Conservation (phyloP, 352 stramenopile genomes). For the Phytophthora vignae region DNA sequence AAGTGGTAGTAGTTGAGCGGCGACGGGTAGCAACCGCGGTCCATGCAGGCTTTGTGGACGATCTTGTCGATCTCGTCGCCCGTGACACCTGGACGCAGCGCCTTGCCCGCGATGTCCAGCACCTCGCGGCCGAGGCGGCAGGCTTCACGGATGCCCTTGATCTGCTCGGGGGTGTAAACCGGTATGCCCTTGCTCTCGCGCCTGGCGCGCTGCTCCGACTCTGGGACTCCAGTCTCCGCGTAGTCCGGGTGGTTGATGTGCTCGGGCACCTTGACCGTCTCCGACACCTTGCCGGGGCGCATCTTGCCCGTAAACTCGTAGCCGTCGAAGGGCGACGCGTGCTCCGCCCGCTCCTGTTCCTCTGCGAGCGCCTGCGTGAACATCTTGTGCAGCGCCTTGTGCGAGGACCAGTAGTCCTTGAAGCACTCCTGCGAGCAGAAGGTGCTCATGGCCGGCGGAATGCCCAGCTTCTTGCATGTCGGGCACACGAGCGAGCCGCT, state of each 20-base stretch:
- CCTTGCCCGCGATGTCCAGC: constrained; percentile 94
- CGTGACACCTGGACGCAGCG: constrained; percentile 91
- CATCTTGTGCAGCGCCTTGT: constrained; percentile 97
- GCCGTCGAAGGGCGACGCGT: constrained; percentile 56
- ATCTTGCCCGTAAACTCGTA: constrained; percentile 89
- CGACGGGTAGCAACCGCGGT: constrained; percentile 95
- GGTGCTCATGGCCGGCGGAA: constrained; percentile 84
- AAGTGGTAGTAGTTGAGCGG: constrained; percentile 98
- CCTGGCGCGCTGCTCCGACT: constrained; percentile 65
- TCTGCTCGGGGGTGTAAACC: constrained; percentile 93
- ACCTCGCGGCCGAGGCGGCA: constrained; percentile 93
- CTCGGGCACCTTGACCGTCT: constrained; percentile 74
- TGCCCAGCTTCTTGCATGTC: constrained; percentile 92
- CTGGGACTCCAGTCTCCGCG: constrained; percentile 78
- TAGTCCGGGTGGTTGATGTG: constrained; percentile 92
- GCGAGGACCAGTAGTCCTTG: constrained; percentile 94
- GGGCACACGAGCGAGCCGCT: constrained; percentile 89
- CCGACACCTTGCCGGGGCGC: constrained; percentile 83
- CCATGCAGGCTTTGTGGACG: constrained; percentile 93
- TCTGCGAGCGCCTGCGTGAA: constrained; percentile 72
- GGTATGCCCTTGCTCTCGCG: constrained; percentile 78
- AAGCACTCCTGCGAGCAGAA: constrained; percentile 98
- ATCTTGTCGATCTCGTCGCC: constrained; percentile 97
- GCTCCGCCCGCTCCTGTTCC: constrained; percentile 29
- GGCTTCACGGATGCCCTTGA: constrained; percentile 92